Evolutionary conservation across 306 rosid genomes (phyloP), one percentile per base, ranked within the genome.

Genomic region (Calophaca sinica): DNA sequence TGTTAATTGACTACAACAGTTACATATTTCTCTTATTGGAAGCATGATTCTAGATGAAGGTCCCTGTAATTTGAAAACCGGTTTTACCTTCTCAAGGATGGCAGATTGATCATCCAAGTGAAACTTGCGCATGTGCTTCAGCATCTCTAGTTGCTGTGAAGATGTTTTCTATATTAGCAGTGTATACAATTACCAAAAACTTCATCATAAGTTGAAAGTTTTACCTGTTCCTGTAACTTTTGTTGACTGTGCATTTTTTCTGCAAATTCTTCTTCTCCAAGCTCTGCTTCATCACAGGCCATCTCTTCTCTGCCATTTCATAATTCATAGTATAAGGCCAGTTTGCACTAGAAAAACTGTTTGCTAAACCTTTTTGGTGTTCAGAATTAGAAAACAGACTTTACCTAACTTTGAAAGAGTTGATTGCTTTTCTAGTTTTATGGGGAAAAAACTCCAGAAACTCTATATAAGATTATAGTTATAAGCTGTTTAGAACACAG

Each of bases 221-320:
- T 67, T 86, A 91, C 98, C 90, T 81, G 87, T 32, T 88, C 87
- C 71, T 86, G 87, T 53, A 88, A 81, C 60, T 74, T 82, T 45
- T 86, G 83, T 71, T 85, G 97, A 54, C 59, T 52, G 53, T 0
- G 35, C 84, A 87, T 76, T 86, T 83, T 89, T 83, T 86, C 94
- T 11, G 83, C 62, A 84, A 86, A 91, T 65, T 87, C 97, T 36
- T 86, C 88, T 31, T 89, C 83, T 74, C 86, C 92, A 72, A 94
- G 94, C 74, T 89, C 91, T 29, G 97, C 98, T 83, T 94, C 97
- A 80, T 94, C 96, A 39, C 98, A 91, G 26, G 93, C 94, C 84
- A 84, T 79, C 85, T 91, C 98, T 82, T 93, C 98, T 79, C 97
- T 91, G 78, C 60, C 77, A 80, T 70, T 68, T 57, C 71, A 62